Conservation (phyloP, 2,329 filamentous ascomycete species). For the Colletotrichum lindemuthianum region DNA sequence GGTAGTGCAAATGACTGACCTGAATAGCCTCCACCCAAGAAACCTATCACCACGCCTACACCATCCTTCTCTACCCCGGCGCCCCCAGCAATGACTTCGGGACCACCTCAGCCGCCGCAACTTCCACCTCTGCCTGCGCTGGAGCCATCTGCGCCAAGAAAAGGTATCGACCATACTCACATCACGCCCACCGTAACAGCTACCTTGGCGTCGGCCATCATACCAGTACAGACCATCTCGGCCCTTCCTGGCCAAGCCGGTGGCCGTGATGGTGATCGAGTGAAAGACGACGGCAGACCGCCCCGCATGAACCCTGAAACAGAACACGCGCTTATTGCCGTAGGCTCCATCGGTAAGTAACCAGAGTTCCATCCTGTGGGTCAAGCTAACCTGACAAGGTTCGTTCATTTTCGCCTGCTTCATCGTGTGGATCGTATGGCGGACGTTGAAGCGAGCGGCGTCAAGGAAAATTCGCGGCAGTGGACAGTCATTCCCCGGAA, state of each 20-base stretch:
- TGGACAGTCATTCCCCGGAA: slow-evolving; percentile 36
- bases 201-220: slow-evolving; percentile 25
- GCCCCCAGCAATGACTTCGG: not conserved
- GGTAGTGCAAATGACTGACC: not conserved
- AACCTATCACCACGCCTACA: not conserved
- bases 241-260: slow-evolving; percentile 28
- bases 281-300: slow-evolving; percentile 26
- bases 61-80: slow-evolving; percentile 1
- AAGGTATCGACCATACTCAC: slow-evolving; percentile 20
- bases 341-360: slow-evolving; percentile 47
- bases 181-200: slow-evolving; percentile 27
- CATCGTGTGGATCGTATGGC: slow-evolving; percentile 56
- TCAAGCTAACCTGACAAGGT: slow-evolving; percentile 43
- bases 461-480: slow-evolving; percentile 44
- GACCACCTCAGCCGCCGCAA: not conserved
- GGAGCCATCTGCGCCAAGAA: slow-evolving; percentile 32
- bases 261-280: not conserved
- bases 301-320: slow-evolving; percentile 41
- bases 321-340: slow-evolving; percentile 47
- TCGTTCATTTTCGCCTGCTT: slow-evolving; percentile 57
- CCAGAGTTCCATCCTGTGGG: too few species aligned
- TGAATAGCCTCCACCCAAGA: slow-evolving; percentile 5
- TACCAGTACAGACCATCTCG: slow-evolving; percentile 27
- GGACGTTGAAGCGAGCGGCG: slow-evolving; percentile 50
- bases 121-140: slow-evolving; percentile 23